Conservation (phyloP, 2,329 filamentous ascomycete species). For the Colletotrichum paranaense region DNA sequence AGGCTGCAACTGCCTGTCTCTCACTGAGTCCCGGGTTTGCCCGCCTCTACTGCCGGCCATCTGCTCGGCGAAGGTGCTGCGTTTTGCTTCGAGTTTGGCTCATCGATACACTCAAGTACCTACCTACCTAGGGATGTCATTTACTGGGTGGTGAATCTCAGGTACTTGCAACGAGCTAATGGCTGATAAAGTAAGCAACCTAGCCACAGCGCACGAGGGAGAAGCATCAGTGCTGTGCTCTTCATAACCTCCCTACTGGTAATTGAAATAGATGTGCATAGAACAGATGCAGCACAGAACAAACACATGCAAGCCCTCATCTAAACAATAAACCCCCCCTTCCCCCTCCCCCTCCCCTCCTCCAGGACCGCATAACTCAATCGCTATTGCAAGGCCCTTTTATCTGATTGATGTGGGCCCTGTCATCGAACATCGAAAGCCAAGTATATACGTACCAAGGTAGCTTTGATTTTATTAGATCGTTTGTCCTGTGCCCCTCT, state of each 20-base stretch:
- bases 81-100: not conserved
- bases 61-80: not conserved
- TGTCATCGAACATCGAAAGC: not conserved
- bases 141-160: no score
- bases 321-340: not conserved
- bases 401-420: conserved; percentile 12
- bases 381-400: conserved; percentile 16
- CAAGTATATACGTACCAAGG: conserved; percentile 6
- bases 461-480: not conserved
- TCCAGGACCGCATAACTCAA: conserved; percentile 16
- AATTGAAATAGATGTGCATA: no score
- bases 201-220: not conserved
- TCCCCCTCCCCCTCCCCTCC: no score
- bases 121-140: not conserved
- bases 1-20: not conserved
- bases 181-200: no score
- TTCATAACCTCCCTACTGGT: no score
- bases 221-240: not conserved
- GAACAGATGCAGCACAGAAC: not conserved
- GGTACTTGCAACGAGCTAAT: no score
- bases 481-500: conserved; percentile 16
- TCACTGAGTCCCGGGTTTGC: no score
- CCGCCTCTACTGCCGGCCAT: not conserved
- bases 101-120: not conserved
- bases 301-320: not conserved